A percentile compares a stretch with the other conserved stretches of the same genome.
phyloP scores from a whole-genome alignment of 306 rosid species.

The Acacia confusa region DNA sequence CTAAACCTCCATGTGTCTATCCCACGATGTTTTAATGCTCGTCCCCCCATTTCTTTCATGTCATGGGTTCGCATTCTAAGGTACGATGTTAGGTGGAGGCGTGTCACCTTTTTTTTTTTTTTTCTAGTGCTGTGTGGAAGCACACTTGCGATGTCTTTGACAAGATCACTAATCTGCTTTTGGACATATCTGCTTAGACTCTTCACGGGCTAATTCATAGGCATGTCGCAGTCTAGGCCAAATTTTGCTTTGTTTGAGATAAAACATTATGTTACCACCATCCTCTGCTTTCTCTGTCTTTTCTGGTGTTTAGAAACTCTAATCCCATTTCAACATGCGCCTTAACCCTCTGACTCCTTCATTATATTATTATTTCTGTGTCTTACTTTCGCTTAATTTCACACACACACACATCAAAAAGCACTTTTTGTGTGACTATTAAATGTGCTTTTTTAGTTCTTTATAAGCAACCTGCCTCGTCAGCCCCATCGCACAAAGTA shows the following conservation, averaged over 20 bases:
- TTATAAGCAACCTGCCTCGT: constrained; percentile 24
- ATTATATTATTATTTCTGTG: constrained; percentile 11
- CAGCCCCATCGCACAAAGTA: constrained; percentile 15
- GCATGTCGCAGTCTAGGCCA: not conserved
- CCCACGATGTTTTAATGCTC: not conserved
- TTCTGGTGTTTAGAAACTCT: constrained; percentile 25
- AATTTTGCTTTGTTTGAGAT: constrained; percentile 12
- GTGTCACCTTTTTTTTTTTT: too few relatives aligned
- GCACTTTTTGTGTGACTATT: not conserved
- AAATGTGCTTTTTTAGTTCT: not conserved
- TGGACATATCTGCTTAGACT: constrained; percentile 35
- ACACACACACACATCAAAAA: not conserved
- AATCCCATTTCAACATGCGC: constrained; percentile 43
- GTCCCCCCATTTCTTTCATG: not conserved
- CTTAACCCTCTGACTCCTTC: constrained; percentile 27
- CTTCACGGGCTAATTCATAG: constrained; percentile 38
- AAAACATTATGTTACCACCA: not conserved
- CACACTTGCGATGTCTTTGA: constrained; percentile 2
- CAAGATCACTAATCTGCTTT: constrained; percentile 2
- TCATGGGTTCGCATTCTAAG: not conserved
- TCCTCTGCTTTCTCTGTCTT: constrained; percentile 19
- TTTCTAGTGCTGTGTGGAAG: not conserved
- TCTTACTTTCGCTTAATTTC: not conserved
- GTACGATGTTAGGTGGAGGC: not conserved
- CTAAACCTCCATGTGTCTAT: not conserved